Conservation (phyloP, 768 basidiomycete species). For the Phlebiopsis flavidoalba region DNA sequence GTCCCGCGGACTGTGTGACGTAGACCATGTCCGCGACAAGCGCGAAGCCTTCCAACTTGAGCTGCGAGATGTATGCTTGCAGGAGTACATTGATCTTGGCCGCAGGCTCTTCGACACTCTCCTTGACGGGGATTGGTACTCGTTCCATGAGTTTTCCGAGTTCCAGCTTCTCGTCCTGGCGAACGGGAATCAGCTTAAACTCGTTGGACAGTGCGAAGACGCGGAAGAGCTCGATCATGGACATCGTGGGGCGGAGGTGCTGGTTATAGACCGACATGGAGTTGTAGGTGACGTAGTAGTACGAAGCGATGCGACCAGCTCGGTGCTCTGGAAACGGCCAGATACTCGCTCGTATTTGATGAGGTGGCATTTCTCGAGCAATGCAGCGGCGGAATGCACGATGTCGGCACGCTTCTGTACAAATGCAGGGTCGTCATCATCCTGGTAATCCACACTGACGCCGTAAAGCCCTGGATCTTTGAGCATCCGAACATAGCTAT, state of each 20-base stretch:
- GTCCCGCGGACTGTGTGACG: slow-evolving; percentile 94
- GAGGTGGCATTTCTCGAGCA: slow-evolving; percentile 91
- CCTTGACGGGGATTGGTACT: slow-evolving; percentile 96
- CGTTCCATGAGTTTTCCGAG: slow-evolving; percentile 85
- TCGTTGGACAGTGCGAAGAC: slow-evolving; percentile 95
- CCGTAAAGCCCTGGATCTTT: slow-evolving; percentile 83
- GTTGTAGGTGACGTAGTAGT: slow-evolving; percentile 92
- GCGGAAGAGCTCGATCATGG: slow-evolving; percentile 84
- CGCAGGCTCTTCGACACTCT: slow-evolving; percentile 91
- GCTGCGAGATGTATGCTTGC: slow-evolving; percentile 90
- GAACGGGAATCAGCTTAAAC: slow-evolving; percentile 87
- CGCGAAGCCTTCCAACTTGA: slow-evolving; percentile 90
- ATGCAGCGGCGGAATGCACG: slow-evolving; percentile 85
- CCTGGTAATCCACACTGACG: slow-evolving; percentile 85
- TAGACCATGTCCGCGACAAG: slow-evolving; percentile 93
- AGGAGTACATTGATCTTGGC: slow-evolving; percentile 97
- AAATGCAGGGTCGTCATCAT: slow-evolving; percentile 77
- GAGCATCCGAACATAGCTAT: slow-evolving; percentile 92
- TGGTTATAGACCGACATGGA: slow-evolving; percentile 98
- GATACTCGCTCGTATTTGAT: slow-evolving; percentile 89
- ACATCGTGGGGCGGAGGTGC: slow-evolving; percentile 84
- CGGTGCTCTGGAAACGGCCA: slow-evolving; percentile 89
- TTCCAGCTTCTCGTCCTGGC: slow-evolving; percentile 88
- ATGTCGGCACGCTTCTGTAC: slow-evolving; percentile 95
- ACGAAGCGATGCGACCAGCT: slow-evolving; percentile 92